These are phyloP conservation scores for Diplodia seriata DNA, from an alignment of 2,329 filamentous ascomycete genomes.

Conservation along the genomic window DNA sequence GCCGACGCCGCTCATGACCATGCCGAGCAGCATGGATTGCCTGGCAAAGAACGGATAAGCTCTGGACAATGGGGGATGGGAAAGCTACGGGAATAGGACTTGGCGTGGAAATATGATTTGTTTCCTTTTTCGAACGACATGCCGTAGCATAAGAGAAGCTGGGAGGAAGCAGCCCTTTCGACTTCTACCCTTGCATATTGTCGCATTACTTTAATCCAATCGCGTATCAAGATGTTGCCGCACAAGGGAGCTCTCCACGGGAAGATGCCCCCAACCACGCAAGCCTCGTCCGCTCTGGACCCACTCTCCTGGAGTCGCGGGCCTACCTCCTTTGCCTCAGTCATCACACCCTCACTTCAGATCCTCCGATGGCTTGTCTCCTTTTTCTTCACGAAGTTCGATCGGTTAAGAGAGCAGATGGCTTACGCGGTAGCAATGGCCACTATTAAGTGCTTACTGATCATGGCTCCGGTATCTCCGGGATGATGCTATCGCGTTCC, in stretches of 20 bases:
- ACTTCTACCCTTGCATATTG: background rate
- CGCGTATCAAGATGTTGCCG: background rate
- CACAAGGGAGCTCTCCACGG: background rate
- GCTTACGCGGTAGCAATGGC: conserved; percentile 7
- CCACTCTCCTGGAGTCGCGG: background rate
- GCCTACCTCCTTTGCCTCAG: conserved; percentile 21
- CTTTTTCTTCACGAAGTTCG: background rate
- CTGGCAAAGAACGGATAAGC: conserved; percentile 13
- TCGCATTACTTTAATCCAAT: background rate
- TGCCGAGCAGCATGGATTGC: background rate
- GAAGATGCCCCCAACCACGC: background rate
- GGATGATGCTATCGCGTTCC: conserved; percentile 10
- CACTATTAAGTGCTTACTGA: conserved; percentile 10
- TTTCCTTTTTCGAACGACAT: conserved; percentile 15
- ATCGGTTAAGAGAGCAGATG: background rate
- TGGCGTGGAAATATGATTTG: background rate
- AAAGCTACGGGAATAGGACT: conserved; percentile 1
- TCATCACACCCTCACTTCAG: conserved; percentile 16
- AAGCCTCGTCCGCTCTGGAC: conserved; percentile 16
- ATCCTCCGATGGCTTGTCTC: conserved; percentile 11
- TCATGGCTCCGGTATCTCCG: conserved; percentile 19
- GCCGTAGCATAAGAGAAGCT: conserved; percentile 4
- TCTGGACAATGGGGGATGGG: conserved; percentile 25
- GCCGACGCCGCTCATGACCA: conserved; percentile 8
- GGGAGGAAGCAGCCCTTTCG: background rate